These are phyloP conservation scores for Saprolegnia parasitica DNA, from an alignment of 352 stramenopile species.

Conservation along the genomic window DNA sequence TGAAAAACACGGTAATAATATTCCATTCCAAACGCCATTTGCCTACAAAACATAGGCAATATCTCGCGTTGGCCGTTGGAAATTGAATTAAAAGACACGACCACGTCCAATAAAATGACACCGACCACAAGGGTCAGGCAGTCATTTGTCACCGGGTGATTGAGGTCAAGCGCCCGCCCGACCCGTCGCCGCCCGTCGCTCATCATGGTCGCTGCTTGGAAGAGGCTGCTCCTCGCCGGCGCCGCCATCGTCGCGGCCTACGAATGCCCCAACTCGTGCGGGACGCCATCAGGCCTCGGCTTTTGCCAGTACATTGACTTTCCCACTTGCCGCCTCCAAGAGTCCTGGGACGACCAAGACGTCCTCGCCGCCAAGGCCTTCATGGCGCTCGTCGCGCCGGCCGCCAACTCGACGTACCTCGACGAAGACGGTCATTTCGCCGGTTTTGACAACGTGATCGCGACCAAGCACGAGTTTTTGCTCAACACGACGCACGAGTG, in stretches of 20 bases:
- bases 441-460: constrained; percentile 41
- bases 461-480: constrained; percentile 45
- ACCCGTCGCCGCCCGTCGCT: too few relatives aligned
- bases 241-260: constrained; percentile 26
- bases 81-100: neutral
- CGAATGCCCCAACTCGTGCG: constrained; percentile 72
- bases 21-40: neutral
- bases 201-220: neutral
- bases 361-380: constrained; percentile 39
- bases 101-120: neutral
- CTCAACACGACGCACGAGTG: constrained; percentile 59
- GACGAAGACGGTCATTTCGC: constrained; percentile 34
- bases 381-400: constrained; percentile 21
- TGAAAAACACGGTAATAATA: neutral
- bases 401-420: constrained; percentile 39
- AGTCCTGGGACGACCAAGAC: constrained; percentile 62
- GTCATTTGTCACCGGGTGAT: neutral
- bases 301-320: constrained; percentile 83
- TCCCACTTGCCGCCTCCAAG: constrained; percentile 51
- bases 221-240: neutral
- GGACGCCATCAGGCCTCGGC: constrained; percentile 56
- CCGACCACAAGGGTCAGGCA: neutral
- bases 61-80: neutral
- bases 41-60: neutral
- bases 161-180: neutral